Conservation (phyloP, 2,329 filamentous ascomycete genomes). For the Xylariaceae sp. region DNA sequence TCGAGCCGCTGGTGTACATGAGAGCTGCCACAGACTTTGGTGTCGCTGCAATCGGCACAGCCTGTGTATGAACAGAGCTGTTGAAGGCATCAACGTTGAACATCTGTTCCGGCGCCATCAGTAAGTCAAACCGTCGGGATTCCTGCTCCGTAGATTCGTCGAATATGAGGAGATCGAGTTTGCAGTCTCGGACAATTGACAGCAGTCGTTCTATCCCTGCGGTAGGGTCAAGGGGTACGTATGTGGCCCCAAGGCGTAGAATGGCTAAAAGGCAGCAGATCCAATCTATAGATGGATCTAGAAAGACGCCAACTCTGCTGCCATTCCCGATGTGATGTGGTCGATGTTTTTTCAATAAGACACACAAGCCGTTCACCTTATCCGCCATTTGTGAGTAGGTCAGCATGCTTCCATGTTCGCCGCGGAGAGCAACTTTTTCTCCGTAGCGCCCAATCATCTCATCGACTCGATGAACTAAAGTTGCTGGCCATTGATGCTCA, state of each 20-base stretch:
- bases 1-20: conserved; percentile 35
- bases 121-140: no score
- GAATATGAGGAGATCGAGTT: no score
- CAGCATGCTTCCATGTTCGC: neutral
- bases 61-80: no score
- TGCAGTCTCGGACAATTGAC: neutral
- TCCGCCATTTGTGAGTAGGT: conserved; percentile 31
- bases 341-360: no score
- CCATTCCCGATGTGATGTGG: conserved; percentile 20
- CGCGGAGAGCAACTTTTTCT: neutral
- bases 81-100: no score
- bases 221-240: conserved; percentile 51
- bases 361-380: conserved; percentile 43
- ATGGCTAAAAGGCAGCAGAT: conserved; percentile 51
- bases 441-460: neutral
- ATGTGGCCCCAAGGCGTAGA: conserved; percentile 45
- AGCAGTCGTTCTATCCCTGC: neutral
- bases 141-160: no score
- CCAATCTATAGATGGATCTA: conserved; percentile 46
- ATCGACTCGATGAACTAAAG: conserved; percentile 10
- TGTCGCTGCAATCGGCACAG: no score
- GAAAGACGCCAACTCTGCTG: conserved; percentile 48
- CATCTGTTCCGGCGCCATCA: no score
- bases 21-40: no score
- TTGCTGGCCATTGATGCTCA: conserved; percentile 7